A percentile compares a stretch with the other conserved stretches of the same genome.
These are phyloP conservation scores for Mycena galericulata DNA, from an alignment of 768 basidiomycete species.

Conservation along the genomic window DNA sequence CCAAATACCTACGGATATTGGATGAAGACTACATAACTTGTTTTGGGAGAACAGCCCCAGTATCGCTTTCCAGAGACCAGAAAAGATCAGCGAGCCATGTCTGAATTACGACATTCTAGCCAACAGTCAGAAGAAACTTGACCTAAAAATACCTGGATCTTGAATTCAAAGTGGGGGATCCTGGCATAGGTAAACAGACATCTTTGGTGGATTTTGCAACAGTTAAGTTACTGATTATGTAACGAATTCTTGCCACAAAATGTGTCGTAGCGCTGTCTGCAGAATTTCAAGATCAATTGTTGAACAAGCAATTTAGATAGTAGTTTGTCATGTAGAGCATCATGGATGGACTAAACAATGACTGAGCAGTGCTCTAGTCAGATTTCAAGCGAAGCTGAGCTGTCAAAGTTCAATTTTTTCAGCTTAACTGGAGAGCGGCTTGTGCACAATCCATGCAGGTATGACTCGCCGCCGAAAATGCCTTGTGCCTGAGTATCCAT, in stretches of 20 bases:
- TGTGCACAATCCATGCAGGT: no score
- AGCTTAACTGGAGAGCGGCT: no score
- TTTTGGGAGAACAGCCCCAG: not conserved
- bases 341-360: not conserved
- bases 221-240: constrained; percentile 10
- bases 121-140: not conserved
- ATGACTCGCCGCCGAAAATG: not conserved
- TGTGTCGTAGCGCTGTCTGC: constrained; percentile 5
- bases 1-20: constrained; percentile 10
- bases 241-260: constrained; percentile 4
- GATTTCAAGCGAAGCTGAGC: no score
- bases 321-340: not conserved
- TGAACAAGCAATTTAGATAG: not conserved
- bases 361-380: no score
- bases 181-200: not conserved
- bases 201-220: not conserved
- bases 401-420: no score
- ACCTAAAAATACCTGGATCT: not conserved
- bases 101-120: constrained; percentile 3
- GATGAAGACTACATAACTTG: not conserved
- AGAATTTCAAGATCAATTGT: not conserved
- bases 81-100: not conserved
- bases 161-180: not conserved
- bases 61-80: not conserved
- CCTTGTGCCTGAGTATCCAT: not conserved